A percentile compares a stretch with the other conserved stretches of the same genome.
phyloP scores from a whole-genome alignment of 2,329 filamentous ascomycete species.

The Colletotrichum sp. region DNA sequence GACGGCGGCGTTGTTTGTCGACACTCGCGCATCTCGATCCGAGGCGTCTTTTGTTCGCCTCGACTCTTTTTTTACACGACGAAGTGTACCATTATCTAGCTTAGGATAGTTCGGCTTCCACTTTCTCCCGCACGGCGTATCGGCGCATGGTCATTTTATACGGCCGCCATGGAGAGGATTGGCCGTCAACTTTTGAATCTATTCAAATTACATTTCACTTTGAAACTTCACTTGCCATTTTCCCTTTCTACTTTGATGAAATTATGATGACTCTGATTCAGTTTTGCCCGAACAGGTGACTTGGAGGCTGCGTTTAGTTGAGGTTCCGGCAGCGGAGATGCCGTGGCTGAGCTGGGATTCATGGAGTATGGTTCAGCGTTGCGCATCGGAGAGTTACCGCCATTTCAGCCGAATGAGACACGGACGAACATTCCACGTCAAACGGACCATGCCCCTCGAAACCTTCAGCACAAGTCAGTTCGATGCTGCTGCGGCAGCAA shows the following conservation, averaged over 20 bases:
- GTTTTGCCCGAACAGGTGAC: not conserved
- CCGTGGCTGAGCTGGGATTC: not conserved
- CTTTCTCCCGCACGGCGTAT: slow-evolving; percentile 18
- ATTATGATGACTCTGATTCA: not conserved
- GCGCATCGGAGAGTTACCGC: not conserved
- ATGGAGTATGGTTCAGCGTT: not conserved
- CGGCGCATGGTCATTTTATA: slow-evolving; percentile 15
- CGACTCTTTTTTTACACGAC: not conserved
- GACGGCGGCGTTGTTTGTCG: not conserved
- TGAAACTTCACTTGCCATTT: not conserved
- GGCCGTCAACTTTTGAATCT: not conserved
- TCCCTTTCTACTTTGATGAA: not conserved
- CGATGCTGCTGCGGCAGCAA: not conserved
- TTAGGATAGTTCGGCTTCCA: slow-evolving; percentile 18
- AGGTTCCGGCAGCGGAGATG: not conserved
- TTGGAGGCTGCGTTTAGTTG: not conserved
- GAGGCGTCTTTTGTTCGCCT: not conserved
- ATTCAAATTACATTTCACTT: not conserved
- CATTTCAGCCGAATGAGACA: slow-evolving; percentile 10
- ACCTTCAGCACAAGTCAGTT: not conserved
- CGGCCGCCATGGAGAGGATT: slow-evolving; percentile 1
- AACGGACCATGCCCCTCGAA: not conserved
- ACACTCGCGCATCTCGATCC: not conserved
- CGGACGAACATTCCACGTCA: slow-evolving; percentile 5
- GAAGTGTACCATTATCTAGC: slow-evolving; percentile 9